phyloP scores from a whole-genome alignment of 306 rosid genomes.

The Citrullus amarus region DNA sequence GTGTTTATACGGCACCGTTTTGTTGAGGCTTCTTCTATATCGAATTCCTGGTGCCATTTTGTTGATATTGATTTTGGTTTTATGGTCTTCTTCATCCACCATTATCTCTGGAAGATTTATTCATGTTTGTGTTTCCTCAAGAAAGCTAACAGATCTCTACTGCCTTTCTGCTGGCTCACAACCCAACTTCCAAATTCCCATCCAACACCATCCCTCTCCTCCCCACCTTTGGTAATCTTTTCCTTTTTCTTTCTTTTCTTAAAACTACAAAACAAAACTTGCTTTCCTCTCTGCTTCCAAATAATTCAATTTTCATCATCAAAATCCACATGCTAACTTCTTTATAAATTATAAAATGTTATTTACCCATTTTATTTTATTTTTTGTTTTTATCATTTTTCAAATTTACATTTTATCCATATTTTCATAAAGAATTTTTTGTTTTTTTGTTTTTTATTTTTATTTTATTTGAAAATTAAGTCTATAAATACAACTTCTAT shows the following conservation, averaged over 20 bases:
- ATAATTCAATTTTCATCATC: no score
- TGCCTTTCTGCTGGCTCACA: constrained; percentile 47
- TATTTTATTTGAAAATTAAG: no score
- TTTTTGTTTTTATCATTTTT: no score
- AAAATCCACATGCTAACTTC: no score
- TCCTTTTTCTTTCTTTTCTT: background rate
- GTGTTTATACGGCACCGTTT: background rate
- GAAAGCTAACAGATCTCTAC: constrained; percentile 37
- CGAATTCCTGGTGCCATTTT: constrained; percentile 23
- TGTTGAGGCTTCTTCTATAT: constrained; percentile 19
- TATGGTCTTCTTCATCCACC: constrained; percentile 40
- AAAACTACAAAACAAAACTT: no score
- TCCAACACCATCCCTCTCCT: background rate
- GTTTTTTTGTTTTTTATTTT: no score
- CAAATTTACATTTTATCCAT: no score
- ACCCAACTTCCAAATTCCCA: constrained; percentile 29
- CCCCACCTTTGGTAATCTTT: background rate
- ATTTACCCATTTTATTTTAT: no score
- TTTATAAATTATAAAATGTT: no score
- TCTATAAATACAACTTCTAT: no score
- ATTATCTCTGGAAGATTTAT: constrained; percentile 30
- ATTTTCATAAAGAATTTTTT: no score
- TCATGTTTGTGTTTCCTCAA: constrained; percentile 49
- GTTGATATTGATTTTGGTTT: constrained; percentile 28
- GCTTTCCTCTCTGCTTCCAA: no score